Evolutionary conservation across 2,329 filamentous ascomycete genomes (phyloP).

Genomic region (Cladorrhinum sp.): DNA sequence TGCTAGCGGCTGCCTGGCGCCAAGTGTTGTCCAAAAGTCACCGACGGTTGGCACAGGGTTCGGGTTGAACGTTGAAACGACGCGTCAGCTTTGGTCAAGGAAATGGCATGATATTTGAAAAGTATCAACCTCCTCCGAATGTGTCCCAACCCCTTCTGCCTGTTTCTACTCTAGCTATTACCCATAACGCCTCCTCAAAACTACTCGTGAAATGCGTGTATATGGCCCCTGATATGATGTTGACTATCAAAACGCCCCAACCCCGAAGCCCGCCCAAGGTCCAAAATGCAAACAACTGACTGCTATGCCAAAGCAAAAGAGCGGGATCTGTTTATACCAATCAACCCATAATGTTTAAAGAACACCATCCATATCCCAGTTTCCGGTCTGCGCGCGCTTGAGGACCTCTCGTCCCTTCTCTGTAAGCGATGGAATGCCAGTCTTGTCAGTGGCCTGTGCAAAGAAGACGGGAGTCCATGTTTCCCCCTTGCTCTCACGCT

Average conservation of each 20-base stretch:
- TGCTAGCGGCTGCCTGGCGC: slow-evolving; percentile 10
- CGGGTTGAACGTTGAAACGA: neutral
- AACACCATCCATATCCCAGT: slow-evolving; percentile 31
- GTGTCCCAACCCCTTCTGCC: neutral
- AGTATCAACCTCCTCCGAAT: neutral
- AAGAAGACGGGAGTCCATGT: slow-evolving; percentile 91
- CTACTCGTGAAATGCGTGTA: slow-evolving; percentile 1
- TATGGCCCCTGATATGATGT: slow-evolving; percentile 3
- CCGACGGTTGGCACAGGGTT: neutral
- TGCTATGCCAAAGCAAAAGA: slow-evolving; percentile 7
- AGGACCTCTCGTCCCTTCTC: slow-evolving; percentile 28
- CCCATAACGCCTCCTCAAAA: neutral
- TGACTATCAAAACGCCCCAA: slow-evolving; percentile 2
- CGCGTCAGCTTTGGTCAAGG: neutral
- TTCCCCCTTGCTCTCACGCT: slow-evolving; percentile 66
- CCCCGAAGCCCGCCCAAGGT: neutral
- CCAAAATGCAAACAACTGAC: neutral
- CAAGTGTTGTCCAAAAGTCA: neutral
- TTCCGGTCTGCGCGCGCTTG: slow-evolving; percentile 24
- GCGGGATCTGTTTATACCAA: neutral
- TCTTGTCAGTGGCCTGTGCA: slow-evolving; percentile 27
- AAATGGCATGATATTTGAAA: neutral
- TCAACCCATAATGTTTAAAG: slow-evolving; percentile 5
- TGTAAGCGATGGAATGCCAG: slow-evolving; percentile 27
- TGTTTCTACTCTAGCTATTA: slow-evolving; percentile 3